Evolutionary conservation across 1,284 basidiomycete genomes (phyloP).

Genomic region (Hypsizygus ulmarius): DNA sequence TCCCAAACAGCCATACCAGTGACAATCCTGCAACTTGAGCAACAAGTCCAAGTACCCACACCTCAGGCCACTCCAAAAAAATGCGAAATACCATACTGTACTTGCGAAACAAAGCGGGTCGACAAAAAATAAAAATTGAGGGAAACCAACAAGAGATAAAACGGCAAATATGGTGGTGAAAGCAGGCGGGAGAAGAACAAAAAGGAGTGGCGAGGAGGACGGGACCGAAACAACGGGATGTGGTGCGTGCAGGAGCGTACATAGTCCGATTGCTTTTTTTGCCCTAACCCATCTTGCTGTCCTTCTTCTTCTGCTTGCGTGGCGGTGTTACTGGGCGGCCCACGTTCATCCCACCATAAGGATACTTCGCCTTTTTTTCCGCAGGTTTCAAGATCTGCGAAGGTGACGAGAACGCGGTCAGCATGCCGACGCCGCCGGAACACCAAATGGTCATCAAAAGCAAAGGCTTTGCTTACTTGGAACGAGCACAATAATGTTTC

Average conservation of each 20-base stretch:
- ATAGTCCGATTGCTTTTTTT: slow-evolving; percentile 24
- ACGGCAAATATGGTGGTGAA: slow-evolving; percentile 10
- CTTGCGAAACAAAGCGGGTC: slow-evolving; percentile 18
- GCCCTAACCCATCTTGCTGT: slow-evolving; percentile 60
- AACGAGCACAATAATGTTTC: slow-evolving; percentile 98
- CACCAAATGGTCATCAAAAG: not conserved
- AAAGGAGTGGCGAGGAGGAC: slow-evolving; percentile 2
- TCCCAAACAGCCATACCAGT: not conserved
- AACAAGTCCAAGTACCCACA: slow-evolving; percentile 3
- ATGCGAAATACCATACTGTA: slow-evolving; percentile 21
- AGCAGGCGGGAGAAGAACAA: slow-evolving; percentile 10
- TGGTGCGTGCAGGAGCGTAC: slow-evolving; percentile 17
- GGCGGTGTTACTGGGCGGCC: slow-evolving; percentile 78
- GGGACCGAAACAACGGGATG: slow-evolving; percentile 12
- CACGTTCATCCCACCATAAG: slow-evolving; percentile 79
- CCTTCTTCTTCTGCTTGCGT: slow-evolving; percentile 86
- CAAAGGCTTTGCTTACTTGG: slow-evolving; percentile 64
- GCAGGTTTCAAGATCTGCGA: slow-evolving; percentile 94
- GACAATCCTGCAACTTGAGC: not conserved
- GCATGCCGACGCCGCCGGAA: not conserved
- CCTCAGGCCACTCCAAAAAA: slow-evolving; percentile 9
- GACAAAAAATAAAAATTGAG: slow-evolving; percentile 20
- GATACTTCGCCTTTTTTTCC: slow-evolving; percentile 97
- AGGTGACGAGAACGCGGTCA: not conserved
- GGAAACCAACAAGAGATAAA: slow-evolving; percentile 18